Base-by-base conservation (phyloP, 2,329 filamentous ascomycete genomes). In the Pseudogymnoascus sp. region DNA sequence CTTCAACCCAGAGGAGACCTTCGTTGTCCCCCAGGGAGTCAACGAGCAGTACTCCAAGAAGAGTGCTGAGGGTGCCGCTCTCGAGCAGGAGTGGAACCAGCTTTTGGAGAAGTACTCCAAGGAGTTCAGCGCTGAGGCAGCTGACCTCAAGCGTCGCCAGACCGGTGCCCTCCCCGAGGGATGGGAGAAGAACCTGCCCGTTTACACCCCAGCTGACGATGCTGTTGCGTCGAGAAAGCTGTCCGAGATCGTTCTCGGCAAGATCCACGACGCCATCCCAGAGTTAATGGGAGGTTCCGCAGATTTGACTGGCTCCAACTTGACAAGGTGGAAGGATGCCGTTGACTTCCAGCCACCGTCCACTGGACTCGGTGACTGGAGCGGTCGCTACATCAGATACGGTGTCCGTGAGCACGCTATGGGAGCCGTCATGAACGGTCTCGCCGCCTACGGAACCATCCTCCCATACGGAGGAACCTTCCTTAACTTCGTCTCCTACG, bases 401-500 rank as follows among this genome's bases (percentile, higher is more conserved):
- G 91, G 91, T 84, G 90, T 96, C 72, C 89, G 91, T 77, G 91
- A 95, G 82, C 91, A 96, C 78, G 90, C 79, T 70, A 95, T 95
- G 91, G 91, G 89, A 74, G 90, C 90, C 72, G 91, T 95, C 78
- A 89, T 95, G 81, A 96, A 96, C 83, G 94, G 94, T 80, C 83
- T 99, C 65, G 86, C 92, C 68, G 94, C 92, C 67, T 99, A 97
- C 78, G 94, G 94, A 71, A 96, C 92, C 73, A 82, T 97, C 74
- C 88, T 99, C 74, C 94, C 94, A 70, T 96, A 92, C 70, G 87
- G 87, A 69, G 94, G 94, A 79, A 97, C 94, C 72, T 99, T 99
- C 88, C 83, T 99, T 71, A 99, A 97, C 89, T 99, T 99, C 78
- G 92, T 97, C 70, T 97, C 93, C 26, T 99, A 99, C 77, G 93